Base-by-base conservation (phyloP, 441 rosid species). In the Isatis lusitanica region DNA sequence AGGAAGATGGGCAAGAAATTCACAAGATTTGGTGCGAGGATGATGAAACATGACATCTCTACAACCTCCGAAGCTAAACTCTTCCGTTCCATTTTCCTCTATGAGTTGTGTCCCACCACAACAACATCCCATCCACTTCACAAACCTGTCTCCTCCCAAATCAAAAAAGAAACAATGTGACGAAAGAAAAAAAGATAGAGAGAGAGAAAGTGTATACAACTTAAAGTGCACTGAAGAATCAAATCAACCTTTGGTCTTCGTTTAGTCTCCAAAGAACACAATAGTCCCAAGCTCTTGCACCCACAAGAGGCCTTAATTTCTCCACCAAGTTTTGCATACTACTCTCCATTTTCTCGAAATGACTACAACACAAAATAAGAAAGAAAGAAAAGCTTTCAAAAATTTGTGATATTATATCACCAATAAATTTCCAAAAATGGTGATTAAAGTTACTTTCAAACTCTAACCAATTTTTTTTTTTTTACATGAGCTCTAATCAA, bases 111-210 rank as follows among this genome's bases (percentile, higher is more conserved):
- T 70, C 57, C 97, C 96, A 43, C 82, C 88, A 68, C 98, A 94
- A 78, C 97, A 91, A 56, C 96, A 91, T 75, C 86, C 94, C 70
- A 85, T 65, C 96, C 93, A 91, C 84, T 86, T 90, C 39, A 94
- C 53, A 63, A 78, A 85, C 81, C 98, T 94, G 59, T 40, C 69
- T 71, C 71, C 63, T 28, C 66, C 65, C 38, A 26, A 63, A 36
- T 26, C 47, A 50, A 24, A 13, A 40, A 30, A 7, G 0, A 39
- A 42, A 18, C 44, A 55, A 33, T 40, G 55, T 38, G 48, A 60
- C 42, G 56, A 64, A 47, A 30, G 35, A 69, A 3, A 58, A 15
- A 38, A 0, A 56, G 0, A 55, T 3, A 56, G 10, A 56, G 11
- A 44, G 18, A 60, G 48, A 42, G 56, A 42, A 1, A 68, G n/a